Percentiles rank a stretch among this genome's conserved stretches.
These are phyloP conservation scores for Balamuthia mandrillaris DNA, from an alignment of 208 protist species.

Conservation along the genomic window DNA sequence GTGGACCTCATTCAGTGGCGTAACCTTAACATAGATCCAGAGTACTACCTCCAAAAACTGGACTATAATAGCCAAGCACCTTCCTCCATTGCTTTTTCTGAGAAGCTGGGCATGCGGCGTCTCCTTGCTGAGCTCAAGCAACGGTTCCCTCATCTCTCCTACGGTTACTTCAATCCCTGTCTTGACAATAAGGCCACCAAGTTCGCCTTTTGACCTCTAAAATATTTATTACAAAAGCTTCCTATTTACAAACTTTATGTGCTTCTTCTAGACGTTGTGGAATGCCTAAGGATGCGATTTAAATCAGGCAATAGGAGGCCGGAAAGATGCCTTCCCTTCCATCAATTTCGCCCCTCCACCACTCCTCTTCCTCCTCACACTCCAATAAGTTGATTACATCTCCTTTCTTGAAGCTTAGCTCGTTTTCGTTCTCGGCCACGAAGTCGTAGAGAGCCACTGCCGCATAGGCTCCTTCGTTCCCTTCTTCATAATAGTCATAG, in stretches of 20 bases:
- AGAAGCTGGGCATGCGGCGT: slow-evolving; percentile 2
- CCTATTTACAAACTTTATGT: too few relatives aligned
- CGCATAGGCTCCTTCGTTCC: background rate
- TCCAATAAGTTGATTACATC: background rate
- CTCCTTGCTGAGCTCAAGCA: background rate
- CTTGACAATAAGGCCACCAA: background rate
- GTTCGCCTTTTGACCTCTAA: too few relatives aligned
- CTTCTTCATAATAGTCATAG: too few relatives aligned
- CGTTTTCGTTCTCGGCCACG: background rate
- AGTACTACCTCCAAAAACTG: background rate
- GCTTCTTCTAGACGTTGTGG: too few relatives aligned
- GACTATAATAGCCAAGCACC: background rate
- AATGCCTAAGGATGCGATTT: too few relatives aligned
- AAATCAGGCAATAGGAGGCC: background rate
- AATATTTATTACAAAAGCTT: too few relatives aligned
- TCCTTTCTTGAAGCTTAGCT: background rate
- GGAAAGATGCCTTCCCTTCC: slow-evolving; percentile 30
- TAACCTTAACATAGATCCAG: background rate
- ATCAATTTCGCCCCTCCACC: slow-evolving; percentile 37
- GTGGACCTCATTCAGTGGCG: slow-evolving; percentile 11
- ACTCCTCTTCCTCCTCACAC: background rate
- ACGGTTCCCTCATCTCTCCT: background rate
- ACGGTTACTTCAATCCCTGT: slow-evolving; percentile 1
- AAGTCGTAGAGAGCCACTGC: background rate
- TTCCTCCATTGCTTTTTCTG: background rate